A percentile compares a stretch with the other conserved stretches of the same genome.
These are phyloP conservation scores for Arthrinium puccinioides DNA, from an alignment of 2,329 filamentous ascomycete species.

Conservation along the genomic window DNA sequence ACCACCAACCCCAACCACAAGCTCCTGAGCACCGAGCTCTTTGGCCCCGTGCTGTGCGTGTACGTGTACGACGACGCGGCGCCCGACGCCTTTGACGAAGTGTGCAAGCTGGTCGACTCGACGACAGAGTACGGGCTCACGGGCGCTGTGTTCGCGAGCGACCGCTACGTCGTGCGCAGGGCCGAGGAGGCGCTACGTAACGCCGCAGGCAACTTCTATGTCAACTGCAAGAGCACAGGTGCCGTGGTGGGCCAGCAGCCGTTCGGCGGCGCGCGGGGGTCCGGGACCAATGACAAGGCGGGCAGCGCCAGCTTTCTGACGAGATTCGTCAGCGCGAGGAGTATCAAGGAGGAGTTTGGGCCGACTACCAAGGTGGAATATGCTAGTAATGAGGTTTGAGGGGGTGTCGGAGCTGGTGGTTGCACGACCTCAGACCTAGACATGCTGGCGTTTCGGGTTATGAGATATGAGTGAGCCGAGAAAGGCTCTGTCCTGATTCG, in stretches of 20 bases:
- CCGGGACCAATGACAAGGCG: constrained; percentile 68
- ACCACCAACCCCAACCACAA: constrained; percentile 67
- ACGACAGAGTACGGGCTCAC: constrained; percentile 75
- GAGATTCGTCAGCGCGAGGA: constrained; percentile 59
- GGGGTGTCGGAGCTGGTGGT: too few relatives aligned
- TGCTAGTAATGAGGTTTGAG: constrained; percentile 60
- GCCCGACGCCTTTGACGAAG: constrained; percentile 47
- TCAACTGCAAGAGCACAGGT: constrained; percentile 76
- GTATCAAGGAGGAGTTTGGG: constrained; percentile 70
- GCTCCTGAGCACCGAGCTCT: constrained; percentile 72
- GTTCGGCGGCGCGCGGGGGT: constrained; percentile 61
- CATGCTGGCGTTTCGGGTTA: too few relatives aligned
- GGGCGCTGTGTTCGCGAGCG: constrained; percentile 66
- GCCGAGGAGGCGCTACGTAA: constrained; percentile 68
- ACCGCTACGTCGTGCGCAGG: constrained; percentile 56
- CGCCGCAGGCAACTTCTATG: constrained; percentile 75
- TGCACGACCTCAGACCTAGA: too few relatives aligned
- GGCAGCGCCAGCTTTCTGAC: constrained; percentile 57
- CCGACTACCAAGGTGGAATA: constrained; percentile 57
- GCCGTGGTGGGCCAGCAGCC: constrained; percentile 68
- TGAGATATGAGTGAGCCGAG: too few relatives aligned
- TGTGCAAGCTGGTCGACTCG: constrained; percentile 58
- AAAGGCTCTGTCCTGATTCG: too few relatives aligned
- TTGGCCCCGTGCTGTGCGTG: constrained; percentile 68
- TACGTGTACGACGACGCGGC: constrained; percentile 71